phyloP scores from a whole-genome alignment of 2,329 filamentous ascomycete genomes.

The Aspergillus quadricinctus region DNA sequence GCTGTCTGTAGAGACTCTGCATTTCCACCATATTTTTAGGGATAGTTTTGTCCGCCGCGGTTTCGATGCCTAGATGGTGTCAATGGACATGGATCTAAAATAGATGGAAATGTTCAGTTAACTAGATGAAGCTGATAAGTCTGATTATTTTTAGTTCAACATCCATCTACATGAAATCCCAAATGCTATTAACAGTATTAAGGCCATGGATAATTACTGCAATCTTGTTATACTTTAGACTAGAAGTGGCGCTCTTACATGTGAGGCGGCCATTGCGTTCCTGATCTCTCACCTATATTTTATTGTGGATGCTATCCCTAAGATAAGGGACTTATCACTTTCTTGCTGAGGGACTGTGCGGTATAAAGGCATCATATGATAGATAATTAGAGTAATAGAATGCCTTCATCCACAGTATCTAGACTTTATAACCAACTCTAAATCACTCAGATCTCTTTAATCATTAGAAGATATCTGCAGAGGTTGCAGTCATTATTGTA shows the following conservation, averaged over 20 bases:
- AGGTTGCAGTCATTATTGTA: slow-evolving; percentile 12
- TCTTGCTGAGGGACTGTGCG: slow-evolving; percentile 6
- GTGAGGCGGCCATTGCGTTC: slow-evolving; percentile 3
- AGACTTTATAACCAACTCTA: slow-evolving; percentile 5
- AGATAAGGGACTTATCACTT: not conserved
- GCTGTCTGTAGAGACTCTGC: slow-evolving; percentile 3
- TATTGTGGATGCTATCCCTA: slow-evolving; percentile 1
- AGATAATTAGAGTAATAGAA: slow-evolving; percentile 1
- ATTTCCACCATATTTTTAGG: slow-evolving; percentile 19
- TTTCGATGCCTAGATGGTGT: slow-evolving; percentile 19
- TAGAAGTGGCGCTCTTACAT: slow-evolving; percentile 4
- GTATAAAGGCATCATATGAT: slow-evolving; percentile 5
- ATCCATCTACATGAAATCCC: slow-evolving; percentile 8
- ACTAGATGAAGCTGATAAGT: slow-evolving; percentile 2
- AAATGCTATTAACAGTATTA: slow-evolving; percentile 11
- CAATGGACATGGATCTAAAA: slow-evolving; percentile 15
- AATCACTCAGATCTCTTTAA: slow-evolving; percentile 7
- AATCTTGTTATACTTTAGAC: slow-evolving; percentile 11
- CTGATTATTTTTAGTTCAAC: slow-evolving; percentile 12
- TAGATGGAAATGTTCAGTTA: slow-evolving; percentile 10
- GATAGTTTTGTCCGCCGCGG: slow-evolving; percentile 17
- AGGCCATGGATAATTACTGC: slow-evolving; percentile 17
- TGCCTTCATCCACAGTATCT: not conserved
- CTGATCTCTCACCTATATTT: slow-evolving; percentile 11
- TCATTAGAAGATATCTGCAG: slow-evolving; percentile 10